Evolutionary conservation across 2,329 filamentous ascomycete genomes (phyloP), one percentile per base, ranked within the genome.

Genomic region (Paracoccidioides brasiliensis): DNA sequence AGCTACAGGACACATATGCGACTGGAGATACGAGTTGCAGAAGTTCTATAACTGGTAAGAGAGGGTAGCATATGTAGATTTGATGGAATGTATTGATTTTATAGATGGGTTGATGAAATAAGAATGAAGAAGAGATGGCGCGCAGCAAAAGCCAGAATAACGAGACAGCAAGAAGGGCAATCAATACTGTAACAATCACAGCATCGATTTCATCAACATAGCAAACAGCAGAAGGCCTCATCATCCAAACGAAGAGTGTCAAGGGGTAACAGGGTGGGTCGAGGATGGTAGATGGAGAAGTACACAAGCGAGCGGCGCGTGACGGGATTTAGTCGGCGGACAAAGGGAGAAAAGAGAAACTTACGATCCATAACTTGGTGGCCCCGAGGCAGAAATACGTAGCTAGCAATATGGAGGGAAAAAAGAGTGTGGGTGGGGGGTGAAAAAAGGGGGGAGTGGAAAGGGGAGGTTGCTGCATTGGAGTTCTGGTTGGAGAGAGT

Each of bases 311-410:
- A 46, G 6, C 14, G 32, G 22, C 44, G 52, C 28, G 52, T 45
- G 53, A 22, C n/a, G 38, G 35, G 43, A 52, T 55, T 44, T 37
- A 45, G 38, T 42, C 43, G 44, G 38, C 53, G 32, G 55, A 49
- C 46, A 60, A 60, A 57, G 56, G 55, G 56, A 50, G 59, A 61
- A 22, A 63, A 70, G 65, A 63, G 60, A 63, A 64, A 80, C 78
- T 79, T 71, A 81, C 80, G 77, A 73, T 80, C 78, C 79, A 82
- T 81, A 72, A 68, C 73, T 71, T 70, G 73, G 72, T 74, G 71
- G 74, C 73, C 75, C 75, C 73, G 68, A 68, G 62, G 61, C 63
- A 62, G 63, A 59, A 57, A 48, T 60, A 62, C 55, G 56, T 54
- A 57, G 64, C 62, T 65, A 64, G 64, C 63, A 54, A 57, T 56